phyloP scores from a whole-genome alignment of 306 rosid genomes.

The Sindora glabra region DNA sequence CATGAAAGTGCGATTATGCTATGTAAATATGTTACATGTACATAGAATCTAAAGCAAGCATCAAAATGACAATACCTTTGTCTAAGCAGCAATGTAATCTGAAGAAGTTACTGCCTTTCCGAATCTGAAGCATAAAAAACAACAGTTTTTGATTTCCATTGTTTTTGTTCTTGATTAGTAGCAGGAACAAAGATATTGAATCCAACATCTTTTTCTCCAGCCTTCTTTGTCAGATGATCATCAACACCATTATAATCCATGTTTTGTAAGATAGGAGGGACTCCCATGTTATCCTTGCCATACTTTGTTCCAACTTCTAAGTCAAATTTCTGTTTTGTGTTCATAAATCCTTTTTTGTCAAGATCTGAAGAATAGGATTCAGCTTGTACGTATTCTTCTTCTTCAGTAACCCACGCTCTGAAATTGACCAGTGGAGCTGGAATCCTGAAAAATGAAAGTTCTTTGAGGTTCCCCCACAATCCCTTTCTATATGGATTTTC shows the following conservation, averaged over 20 bases:
- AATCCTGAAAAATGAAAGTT: conserved; percentile 60
- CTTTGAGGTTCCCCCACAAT: conserved; percentile 43
- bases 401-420: conserved; percentile 52
- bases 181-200: conserved; percentile 29
- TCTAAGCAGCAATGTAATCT: conserved; percentile 12
- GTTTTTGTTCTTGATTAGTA: conserved; percentile 22
- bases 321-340: conserved; percentile 51
- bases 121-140: neutral
- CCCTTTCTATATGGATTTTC: conserved; percentile 67
- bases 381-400: conserved; percentile 21
- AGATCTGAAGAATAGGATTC: conserved; percentile 36
- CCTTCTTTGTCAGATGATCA: conserved; percentile 34
- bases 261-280: conserved; percentile 46
- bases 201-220: conserved; percentile 18
- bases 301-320: conserved; percentile 40
- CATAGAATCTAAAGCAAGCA: conserved; percentile 10
- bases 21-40: conserved; percentile 7
- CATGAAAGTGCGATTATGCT: too few relatives aligned
- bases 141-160: conserved; percentile 19
- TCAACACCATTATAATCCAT: conserved; percentile 51
- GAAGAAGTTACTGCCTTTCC: conserved; percentile 28
- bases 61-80: conserved; percentile 46
- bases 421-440: conserved; percentile 60
- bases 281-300: conserved; percentile 32
- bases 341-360: conserved; percentile 35